Base-by-base conservation (phyloP, 148 eudicot genomes). In the Selenicereus undatus region DNA sequence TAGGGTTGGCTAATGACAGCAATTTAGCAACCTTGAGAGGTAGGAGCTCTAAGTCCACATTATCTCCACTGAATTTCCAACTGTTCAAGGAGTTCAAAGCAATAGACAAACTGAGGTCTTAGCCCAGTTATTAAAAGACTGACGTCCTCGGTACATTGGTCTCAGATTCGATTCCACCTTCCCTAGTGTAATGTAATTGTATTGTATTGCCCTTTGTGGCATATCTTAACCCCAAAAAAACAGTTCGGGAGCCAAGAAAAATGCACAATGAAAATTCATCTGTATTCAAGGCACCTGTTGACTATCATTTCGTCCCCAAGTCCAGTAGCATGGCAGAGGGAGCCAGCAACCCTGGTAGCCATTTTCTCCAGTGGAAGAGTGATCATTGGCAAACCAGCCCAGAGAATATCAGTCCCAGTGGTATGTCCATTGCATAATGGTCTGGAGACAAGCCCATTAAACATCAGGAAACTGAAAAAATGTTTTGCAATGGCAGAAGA, bases 311-410 rank as follows among this genome's bases (percentile, higher is more conserved):
- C 92, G 21, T 92, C 91, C 78, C 98, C 98, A 81, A 92, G 84
- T 81, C 94, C 98, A 69, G 98, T 94, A 65, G 98, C 98, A 80
- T 86, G 91, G 83, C 98, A 92, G 39, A 94, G 92, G 36, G 98
- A 94, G 82, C 98, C 98, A 76, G 98, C 98, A 82, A 94, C 98
- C 83, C 98, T 89, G 7, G 98, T 94, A 6, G 98, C 98, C 98
- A 94, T 94, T 87, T 94, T 94, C 88, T 94, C 92, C 30, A 94
- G 89, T 65, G 98, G 97, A 73, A 94, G 87, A 16, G 97, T 93
- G 79, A 93, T 88, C 97, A 95, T 93, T 0, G 98, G 98, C 45
- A 95, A 79, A 88, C 97, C 98, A 79, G 98, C 98, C 98, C 98
- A 95, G 64, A 95, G 96, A 76, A 93, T 85, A 89, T 95, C 98